A percentile compares a stretch with the other conserved stretches of the same genome.
These are phyloP conservation scores for Colletotrichum nymphaeae DNA, from an alignment of 2,329 filamentous ascomycete genomes.

Conservation along the genomic window DNA sequence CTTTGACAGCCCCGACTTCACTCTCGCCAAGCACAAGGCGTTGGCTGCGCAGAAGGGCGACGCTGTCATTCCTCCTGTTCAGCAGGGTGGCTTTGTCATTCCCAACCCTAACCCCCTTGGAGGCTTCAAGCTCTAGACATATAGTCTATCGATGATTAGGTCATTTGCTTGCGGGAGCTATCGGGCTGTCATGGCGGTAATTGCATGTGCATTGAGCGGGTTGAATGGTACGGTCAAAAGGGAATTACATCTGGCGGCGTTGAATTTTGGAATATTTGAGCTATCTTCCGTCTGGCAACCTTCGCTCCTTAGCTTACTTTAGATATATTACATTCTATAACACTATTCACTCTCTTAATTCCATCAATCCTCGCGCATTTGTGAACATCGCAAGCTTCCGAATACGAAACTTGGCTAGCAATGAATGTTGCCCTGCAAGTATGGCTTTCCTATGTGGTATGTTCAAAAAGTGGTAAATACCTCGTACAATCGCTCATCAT, in stretches of 20 bases:
- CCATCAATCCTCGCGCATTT: too few species aligned
- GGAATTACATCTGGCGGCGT: neutral
- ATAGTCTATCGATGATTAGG: neutral
- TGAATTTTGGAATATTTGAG: neutral
- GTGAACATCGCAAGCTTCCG: too few species aligned
- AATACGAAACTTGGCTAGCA: too few species aligned
- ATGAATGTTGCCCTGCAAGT: too few species aligned
- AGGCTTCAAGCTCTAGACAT: slow-evolving; percentile 43
- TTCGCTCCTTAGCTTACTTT: too few species aligned
- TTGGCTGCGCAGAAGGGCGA: slow-evolving; percentile 46
- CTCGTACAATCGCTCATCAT: too few species aligned
- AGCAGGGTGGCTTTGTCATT: slow-evolving; percentile 51
- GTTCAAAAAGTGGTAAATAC: too few species aligned
- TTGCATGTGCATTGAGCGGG: neutral
- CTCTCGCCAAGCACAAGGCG: slow-evolving; percentile 50
- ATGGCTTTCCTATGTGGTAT: too few species aligned
- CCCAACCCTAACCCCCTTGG: slow-evolving; percentile 54
- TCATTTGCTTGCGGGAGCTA: neutral
- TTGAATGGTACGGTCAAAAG: neutral
- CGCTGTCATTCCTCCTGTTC: slow-evolving; percentile 44
- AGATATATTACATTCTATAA: too few species aligned
- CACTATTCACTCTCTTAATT: too few species aligned
- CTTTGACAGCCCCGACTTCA: slow-evolving; percentile 51
- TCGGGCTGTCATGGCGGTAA: neutral
- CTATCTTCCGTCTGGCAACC: neutral